Evolutionary conservation across 164 flowering plant genomes (phyloP).

Genomic region (Vitis riparia): DNA sequence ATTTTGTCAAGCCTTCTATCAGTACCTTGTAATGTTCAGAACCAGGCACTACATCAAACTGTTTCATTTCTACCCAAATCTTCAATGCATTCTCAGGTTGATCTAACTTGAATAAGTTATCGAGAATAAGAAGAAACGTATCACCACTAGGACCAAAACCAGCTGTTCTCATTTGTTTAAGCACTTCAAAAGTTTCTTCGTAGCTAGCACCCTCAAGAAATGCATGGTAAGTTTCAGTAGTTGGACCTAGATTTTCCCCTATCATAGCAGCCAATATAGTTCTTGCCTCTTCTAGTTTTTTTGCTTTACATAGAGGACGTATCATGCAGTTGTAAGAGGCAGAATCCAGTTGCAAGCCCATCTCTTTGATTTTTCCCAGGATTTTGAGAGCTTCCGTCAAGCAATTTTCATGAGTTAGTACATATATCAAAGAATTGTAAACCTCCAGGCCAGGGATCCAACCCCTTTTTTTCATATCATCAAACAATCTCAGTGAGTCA

Average conservation of each 20-base stretch:
- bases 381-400: constrained; percentile 67
- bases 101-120: constrained; percentile 42
- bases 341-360: constrained; percentile 59
- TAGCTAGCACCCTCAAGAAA: constrained; percentile 44
- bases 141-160: constrained; percentile 51
- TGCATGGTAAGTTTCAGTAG: constrained; percentile 68
- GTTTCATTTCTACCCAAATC: constrained; percentile 67
- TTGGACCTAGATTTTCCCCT: constrained; percentile 47
- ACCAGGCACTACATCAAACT: constrained; percentile 42
- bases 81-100: constrained; percentile 62
- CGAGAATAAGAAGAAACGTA: constrained; percentile 59
- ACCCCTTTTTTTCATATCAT: constrained; percentile 81
- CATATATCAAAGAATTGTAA: constrained; percentile 75
- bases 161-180: constrained; percentile 54
- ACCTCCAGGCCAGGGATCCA: constrained; percentile 65
- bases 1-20: constrained; percentile 55
- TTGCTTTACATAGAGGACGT: constrained; percentile 69
- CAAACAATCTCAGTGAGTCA: constrained; percentile 80
- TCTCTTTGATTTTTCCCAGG: constrained; percentile 54
- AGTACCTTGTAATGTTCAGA: constrained; percentile 49
- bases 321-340: constrained; percentile 68
- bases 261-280: constrained; percentile 55
- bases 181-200: constrained; percentile 56
- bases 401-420: constrained; percentile 76
- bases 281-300: constrained; percentile 64